Base-by-base conservation (phyloP, 2,329 filamentous ascomycete species). In the Colletotrichum tabaci region DNA sequence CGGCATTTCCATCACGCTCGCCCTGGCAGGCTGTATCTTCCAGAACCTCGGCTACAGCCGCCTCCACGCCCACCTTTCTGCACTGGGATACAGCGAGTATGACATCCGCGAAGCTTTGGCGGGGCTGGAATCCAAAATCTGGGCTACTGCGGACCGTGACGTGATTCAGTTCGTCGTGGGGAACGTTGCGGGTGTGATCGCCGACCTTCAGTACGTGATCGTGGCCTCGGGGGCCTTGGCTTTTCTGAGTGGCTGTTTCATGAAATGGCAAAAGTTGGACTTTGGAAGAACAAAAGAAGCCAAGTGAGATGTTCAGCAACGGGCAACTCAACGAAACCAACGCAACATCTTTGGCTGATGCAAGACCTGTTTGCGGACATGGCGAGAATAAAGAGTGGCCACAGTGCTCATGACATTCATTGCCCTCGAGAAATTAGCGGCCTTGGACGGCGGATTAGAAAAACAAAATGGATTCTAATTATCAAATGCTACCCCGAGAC, bases 21-120 rank as follows among this genome's bases (percentile, higher is more conserved):
- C 77, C 2, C 57, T 80, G 18, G 77, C 79, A 1, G 79, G 79
- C 2, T 74, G 73, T 50, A 64, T 82, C 1, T 82, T 78, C 69
- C 76, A 80, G 63, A 81, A 81, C 23, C 42, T 80, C 2, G 80
- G 80, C 9, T 77, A 76, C 40, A 63, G 62, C 30, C 61, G 76
- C 16, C 72, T 80, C 9, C 61, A 68, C 13, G 53, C 66, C 1
- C 74, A 75, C 4, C 72, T 77, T n/a, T 65, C 60, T 1, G 75
- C 66, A 9, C 49, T 73, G 9, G 73, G 73, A 2, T 76, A 75
- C 61, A 66, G 73, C 18, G 74, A 75, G 49, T 55, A 68, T 5
- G 78, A 80, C 15, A 75, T 80, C 21, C 75, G 77, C 2, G 75
- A 76, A 58, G 74, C 80, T 0, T 60, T 81, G 35, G 77, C 77